Percentiles rank a stretch among this genome's conserved stretches.
These are phyloP conservation scores for Oryza punctata DNA, from an alignment of 176 grass and related monocot species.

Conservation along the genomic window DNA sequence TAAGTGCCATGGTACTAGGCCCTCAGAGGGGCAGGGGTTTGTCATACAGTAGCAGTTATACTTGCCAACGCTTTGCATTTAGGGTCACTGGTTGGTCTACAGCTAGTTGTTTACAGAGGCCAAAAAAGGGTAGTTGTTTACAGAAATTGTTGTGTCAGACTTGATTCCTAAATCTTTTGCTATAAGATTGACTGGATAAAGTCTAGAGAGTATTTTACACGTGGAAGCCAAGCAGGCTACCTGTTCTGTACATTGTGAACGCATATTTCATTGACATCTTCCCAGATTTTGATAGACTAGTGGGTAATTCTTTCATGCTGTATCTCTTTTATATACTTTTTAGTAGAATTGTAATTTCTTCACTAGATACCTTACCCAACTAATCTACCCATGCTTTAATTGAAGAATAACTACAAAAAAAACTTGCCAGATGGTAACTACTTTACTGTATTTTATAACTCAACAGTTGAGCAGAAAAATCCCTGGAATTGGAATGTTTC, in stretches of 20 bases:
- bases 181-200: constrained; percentile 13
- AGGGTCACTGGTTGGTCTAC: constrained; percentile 45
- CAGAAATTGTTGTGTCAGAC: constrained; percentile 45
- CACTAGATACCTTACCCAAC: constrained; percentile 2
- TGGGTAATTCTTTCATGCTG: background rate
- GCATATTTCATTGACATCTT: constrained; percentile 28
- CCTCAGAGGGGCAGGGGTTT: constrained; percentile 38
- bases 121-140: constrained; percentile 24
- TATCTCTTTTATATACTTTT: constrained; percentile 24
- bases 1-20: constrained; percentile 32
- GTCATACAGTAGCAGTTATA: constrained; percentile 44
- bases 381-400: constrained; percentile 1
- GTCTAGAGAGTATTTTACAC: background rate
- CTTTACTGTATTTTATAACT: background rate
- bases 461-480: background rate
- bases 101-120: constrained; percentile 25
- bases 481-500: background rate
- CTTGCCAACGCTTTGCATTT: constrained; percentile 37
- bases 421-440: background rate
- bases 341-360: constrained; percentile 7
- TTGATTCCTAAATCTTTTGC: constrained; percentile 33
- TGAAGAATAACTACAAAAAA: background rate
- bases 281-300: constrained; percentile 6
- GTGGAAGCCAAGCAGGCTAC: constrained; percentile 21
- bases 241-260: constrained; percentile 19